Base-by-base conservation (phyloP, 768 basidiomycete species). In the Pholiota molesta region DNA sequence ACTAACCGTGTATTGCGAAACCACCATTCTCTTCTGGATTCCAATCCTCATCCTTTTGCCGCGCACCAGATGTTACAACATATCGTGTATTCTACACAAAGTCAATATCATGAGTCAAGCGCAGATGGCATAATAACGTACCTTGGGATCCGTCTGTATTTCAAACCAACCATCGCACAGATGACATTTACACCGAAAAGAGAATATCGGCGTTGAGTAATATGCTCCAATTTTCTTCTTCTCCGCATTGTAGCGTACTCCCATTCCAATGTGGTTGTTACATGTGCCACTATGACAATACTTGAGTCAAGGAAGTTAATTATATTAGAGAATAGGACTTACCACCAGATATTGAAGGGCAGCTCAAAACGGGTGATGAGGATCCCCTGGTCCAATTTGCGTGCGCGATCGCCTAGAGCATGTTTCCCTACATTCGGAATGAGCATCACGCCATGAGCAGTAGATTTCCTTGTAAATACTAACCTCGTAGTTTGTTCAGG, bases 221-320 rank as follows among this genome's bases (percentile, higher is more conserved):
- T 99, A 99, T 61, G 85, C 87, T 14, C 97, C 97, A 35, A 98
- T 85, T 75, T 97, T 98, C 80, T 91, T 91, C 86, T 99, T 99
- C 76, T 99, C 96, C 0, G 97, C 97, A 67, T 99, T 99, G 81
- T 98, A 99, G n/a, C 97, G 92, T 1, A 99, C 97, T 23, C 97
- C 97, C 86, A 97, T 97, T 11, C 97, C 97, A 55, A 99, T 94
- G 77, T 99, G 97, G 67, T 91, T 91, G 74, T 96, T 89, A 78
- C 97, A 99, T 77, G 90, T 90, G 35, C 89, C 94, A 70, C 97
- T 98, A 75, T 60, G 31, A 19, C 35, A 39, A n/a, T 33, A 44
- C 39, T 16, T 52, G 62, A 54, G 51, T 52, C 52, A 42, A 37
- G 13, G 28, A 55, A 42, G 52, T 8, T 42, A 35, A 52, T 23